Percentiles rank a stretch among this genome's conserved stretches.
Evolutionary conservation across 441 rosid genomes (phyloP).

Genomic region (Eutrema salsugineum): DNA sequence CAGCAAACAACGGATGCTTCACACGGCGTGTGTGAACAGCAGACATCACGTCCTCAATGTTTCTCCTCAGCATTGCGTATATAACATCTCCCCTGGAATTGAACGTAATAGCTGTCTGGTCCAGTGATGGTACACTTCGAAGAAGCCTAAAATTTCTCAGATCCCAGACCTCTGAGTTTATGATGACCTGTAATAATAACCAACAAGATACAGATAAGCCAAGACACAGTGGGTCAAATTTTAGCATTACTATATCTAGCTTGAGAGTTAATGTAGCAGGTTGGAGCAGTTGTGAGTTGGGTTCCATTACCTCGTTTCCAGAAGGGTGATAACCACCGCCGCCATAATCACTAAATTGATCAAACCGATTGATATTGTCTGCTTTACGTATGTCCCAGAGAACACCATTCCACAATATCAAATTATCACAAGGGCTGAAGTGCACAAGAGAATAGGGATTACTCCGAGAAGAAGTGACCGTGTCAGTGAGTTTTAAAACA

Average conservation of each 20-base stretch:
- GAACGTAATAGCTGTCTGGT: slow-evolving; percentile 88
- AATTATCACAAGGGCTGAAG: slow-evolving; percentile 81
- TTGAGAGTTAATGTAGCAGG: too few species aligned
- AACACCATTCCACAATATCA: slow-evolving; percentile 94
- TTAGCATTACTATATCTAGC: background rate
- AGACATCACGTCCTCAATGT: slow-evolving; percentile 89
- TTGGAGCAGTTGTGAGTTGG: too few species aligned
- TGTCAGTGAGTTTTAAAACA: slow-evolving; percentile 51
- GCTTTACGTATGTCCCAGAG: slow-evolving; percentile 71
- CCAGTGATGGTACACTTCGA: slow-evolving; percentile 89
- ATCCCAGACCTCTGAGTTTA: slow-evolving; percentile 99
- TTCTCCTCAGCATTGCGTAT: slow-evolving; percentile 95
- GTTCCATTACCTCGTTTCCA: slow-evolving; percentile 85
- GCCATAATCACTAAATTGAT: slow-evolving; percentile 94
- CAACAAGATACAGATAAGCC: slow-evolving; percentile 7
- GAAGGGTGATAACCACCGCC: slow-evolving; percentile 99
- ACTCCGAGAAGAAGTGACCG: slow-evolving; percentile 68
- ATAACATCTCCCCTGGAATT: slow-evolving; percentile 90
- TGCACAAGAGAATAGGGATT: slow-evolving; percentile 77
- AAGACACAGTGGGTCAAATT: background rate
- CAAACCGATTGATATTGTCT: slow-evolving; percentile 66
- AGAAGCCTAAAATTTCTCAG: slow-evolving; percentile 80
- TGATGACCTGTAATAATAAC: slow-evolving; percentile 62
- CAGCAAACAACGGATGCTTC: slow-evolving; percentile 82
- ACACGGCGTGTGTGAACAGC: slow-evolving; percentile 88